A percentile compares a stretch with the other conserved stretches of the same genome.
phyloP scores from a whole-genome alignment of 2,329 filamentous ascomycete species.

The Verruconis gallopava region DNA sequence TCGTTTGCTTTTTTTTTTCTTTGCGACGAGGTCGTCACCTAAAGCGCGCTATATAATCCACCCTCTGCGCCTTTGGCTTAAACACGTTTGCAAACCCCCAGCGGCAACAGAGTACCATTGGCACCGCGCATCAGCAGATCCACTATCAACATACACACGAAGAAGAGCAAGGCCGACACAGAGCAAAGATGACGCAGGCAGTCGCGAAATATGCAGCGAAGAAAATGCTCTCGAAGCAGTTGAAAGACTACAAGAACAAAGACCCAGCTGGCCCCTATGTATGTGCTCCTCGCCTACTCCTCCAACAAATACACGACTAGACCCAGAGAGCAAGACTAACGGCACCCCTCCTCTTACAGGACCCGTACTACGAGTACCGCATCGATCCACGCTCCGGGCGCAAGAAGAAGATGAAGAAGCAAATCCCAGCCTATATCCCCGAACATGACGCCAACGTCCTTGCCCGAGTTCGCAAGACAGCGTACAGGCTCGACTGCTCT shows the following conservation, averaged over 20 bases:
- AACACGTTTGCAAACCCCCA: no score
- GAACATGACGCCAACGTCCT: constrained; percentile 70
- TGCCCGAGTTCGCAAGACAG: constrained; percentile 71
- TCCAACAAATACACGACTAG: not conserved
- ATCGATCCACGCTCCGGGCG: constrained; percentile 62
- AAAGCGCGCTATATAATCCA: no score
- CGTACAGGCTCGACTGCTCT: constrained; percentile 74
- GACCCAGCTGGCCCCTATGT: constrained; percentile 28
- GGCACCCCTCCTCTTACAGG: constrained; percentile 37
- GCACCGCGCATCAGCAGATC: no score
- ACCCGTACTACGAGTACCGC: constrained; percentile 80
- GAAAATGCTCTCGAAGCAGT: constrained; percentile 34
- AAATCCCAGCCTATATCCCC: constrained; percentile 70
- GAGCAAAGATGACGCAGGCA: constrained; percentile 31
- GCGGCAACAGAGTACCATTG: no score
- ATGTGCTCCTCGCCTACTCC: constrained; percentile 14
- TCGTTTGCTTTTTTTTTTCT: no score
- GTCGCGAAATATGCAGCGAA: constrained; percentile 37
- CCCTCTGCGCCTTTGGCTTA: no score
- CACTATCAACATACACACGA: no score
- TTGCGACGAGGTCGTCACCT: no score
- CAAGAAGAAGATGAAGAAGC: constrained; percentile 73
- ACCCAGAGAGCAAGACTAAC: constrained; percentile 11
- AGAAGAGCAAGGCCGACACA: no score
- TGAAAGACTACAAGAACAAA: constrained; percentile 35